A percentile compares a stretch with the other conserved stretches of the same genome.
phyloP scores from a whole-genome alignment of 2,329 filamentous ascomycete genomes.

The Catunica adiposa region DNA sequence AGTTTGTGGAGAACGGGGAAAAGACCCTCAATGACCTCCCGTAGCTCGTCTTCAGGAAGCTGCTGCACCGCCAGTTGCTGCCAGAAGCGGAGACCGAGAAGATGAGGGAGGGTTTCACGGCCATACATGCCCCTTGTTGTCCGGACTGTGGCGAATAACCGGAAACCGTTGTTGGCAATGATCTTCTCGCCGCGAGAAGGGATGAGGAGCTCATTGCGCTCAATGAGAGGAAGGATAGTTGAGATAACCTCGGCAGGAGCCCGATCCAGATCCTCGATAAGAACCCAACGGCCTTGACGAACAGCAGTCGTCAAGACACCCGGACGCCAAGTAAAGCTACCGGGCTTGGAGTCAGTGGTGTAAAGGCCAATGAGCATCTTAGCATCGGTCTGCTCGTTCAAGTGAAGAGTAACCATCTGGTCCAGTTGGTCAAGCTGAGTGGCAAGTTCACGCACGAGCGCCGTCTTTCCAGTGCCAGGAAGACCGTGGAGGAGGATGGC shows the following conservation, averaged over 20 bases:
- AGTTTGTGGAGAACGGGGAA: conserved; percentile 55
- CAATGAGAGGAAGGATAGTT: conserved; percentile 79
- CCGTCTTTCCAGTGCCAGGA: conserved; percentile 81
- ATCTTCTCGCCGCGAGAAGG: conserved; percentile 78
- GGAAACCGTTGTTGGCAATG: conserved; percentile 67
- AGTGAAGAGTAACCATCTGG: conserved; percentile 79
- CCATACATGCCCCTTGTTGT: conserved; percentile 54
- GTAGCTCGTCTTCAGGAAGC: conserved; percentile 52
- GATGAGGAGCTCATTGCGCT: conserved; percentile 78
- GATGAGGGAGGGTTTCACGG: conserved; percentile 48
- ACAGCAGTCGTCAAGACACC: conserved; percentile 90
- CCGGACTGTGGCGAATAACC: conserved; percentile 80
- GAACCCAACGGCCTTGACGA: conserved; percentile 83
- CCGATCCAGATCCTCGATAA: conserved; percentile 92
- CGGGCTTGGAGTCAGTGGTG: conserved; percentile 70
- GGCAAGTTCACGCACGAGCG: conserved; percentile 67
- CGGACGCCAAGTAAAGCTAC: conserved; percentile 80
- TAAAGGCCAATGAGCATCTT: conserved; percentile 94
- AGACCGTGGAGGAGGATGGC: conserved; percentile 71
- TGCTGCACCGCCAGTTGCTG: conserved; percentile 52
- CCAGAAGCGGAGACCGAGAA: conserved; percentile 82
- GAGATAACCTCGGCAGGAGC: conserved; percentile 92
- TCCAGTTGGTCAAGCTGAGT: conserved; percentile 61
- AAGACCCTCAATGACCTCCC: conserved; percentile 52
- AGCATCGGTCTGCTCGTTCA: conserved; percentile 96